Evolutionary conservation across 2,329 filamentous ascomycete genomes (phyloP), one percentile per base, ranked within the genome.

Genomic region (Ophiostoma angusticollis): DNA sequence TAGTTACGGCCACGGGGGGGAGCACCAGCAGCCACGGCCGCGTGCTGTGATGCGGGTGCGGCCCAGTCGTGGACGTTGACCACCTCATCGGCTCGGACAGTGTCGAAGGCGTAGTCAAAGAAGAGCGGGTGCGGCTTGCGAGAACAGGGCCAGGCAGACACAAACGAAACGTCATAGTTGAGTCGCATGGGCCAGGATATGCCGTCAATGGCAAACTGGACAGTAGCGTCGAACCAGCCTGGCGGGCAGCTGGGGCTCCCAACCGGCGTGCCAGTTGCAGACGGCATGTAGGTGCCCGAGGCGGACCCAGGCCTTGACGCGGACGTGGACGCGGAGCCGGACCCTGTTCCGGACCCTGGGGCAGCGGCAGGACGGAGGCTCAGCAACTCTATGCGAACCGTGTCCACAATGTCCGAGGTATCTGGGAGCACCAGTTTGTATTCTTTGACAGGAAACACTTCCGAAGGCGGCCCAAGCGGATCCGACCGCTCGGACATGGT

Each of bases 371-470:
- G 41, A 41, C 67, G 67, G 37, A 85, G 68, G 36, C 64, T 71
- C 16, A 85, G 62, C 49, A 78, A 68, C 57, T 85, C 78, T 45
- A 85, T 73, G 31, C 80, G 70, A 25, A 84, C 77, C 13, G 74
- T 69, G 52, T 84, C 78, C 11, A 74, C 62, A 12, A 70, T 61
- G 43, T 76, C 68, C 41, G 76, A 70, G 4, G 96, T 56, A 39
- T 76, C 68, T 5, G 77, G 72, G 22, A 64, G 55, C 2, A 76
- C 63, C 5, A 83, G 64, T 35, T 72, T 60, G 56, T 84, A 86
- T 49, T 86, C 80, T 19, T 65, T 63, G 9, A 83, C 69, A 0
- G 78, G 78, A 48, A 79, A 84, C 9, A 62, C 56, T 40, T 72
- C 64, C 4, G 76, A 67, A 8, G 67, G 60, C 1, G 79, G 77